Base-by-base conservation (phyloP, 2,329 filamentous ascomycete genomes). In the Hypoxylon sp. region DNA sequence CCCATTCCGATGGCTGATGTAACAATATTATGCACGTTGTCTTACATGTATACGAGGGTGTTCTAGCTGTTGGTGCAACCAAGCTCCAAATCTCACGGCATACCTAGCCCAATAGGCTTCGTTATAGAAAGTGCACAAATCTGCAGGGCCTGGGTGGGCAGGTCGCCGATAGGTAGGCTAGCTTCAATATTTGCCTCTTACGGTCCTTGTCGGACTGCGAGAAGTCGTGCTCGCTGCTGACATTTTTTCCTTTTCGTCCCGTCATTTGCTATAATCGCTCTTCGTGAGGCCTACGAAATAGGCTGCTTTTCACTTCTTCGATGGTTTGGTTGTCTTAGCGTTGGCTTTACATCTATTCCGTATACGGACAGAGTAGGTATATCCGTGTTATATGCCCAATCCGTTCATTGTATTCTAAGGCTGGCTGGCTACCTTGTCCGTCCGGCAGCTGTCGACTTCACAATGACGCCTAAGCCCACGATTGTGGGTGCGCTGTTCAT, bases 41-140 rank as follows among this genome's bases (percentile, higher is more conserved):
- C 65, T 68, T 59, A 68, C 65, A 63, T 46, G 26, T 53, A 22
- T 51, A 62, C 47, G 57, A 58, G 51, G 26, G 35, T 5, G 8
- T 5, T 44, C 42, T 19, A 55, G 47, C 52, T 62, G 61, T 65
- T 65, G 57, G 65, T 70, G 54, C 57, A 19, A 66, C 62, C 61
- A 54, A 52, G 24, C 68, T 59, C 68, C 68, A 64, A 70, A 70
- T 70, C 65, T 68, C 65, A 63, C 65, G 50, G 50, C 51, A 39
- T 56, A 46, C 44, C 42, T 52, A 60, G 44, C 26, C 68, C 68
- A 70, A 70, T 70, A 29, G 50, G 58, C 54, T 65, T 65, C 48
- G 17, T 37, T 51, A 39, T 35, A 46, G 14, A 46, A 52, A 55
- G 33, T 42, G 53, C 59, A 48, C 19, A 42, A 51, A 57, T 50